phyloP scores from a whole-genome alignment of 2,329 filamentous ascomycete species.

The Neoscytalidium dimidiatum region DNA sequence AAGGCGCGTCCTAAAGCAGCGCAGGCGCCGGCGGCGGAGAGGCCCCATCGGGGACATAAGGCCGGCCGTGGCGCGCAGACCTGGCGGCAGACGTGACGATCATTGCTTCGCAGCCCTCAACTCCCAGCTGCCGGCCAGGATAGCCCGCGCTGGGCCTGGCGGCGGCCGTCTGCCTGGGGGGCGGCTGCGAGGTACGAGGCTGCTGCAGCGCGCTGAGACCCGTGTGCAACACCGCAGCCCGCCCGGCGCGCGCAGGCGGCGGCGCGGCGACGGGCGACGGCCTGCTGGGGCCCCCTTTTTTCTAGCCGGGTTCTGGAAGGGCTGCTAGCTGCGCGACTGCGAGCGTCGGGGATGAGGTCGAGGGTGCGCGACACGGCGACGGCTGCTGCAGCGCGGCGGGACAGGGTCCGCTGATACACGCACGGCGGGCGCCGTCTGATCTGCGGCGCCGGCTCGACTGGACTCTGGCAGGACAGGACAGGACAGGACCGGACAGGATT shows the following conservation, averaged over 20 bases:
- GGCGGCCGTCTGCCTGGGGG: background rate
- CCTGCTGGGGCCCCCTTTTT: conserved; percentile 32
- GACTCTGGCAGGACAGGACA: too few species aligned
- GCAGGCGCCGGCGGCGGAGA: background rate
- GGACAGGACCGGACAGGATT: too few species aligned
- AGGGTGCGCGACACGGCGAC: conserved; percentile 32
- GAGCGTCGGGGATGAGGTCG: conserved; percentile 25
- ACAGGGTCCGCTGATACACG: conserved; percentile 17
- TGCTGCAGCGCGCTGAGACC: conserved; percentile 23
- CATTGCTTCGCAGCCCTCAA: conserved; percentile 5
- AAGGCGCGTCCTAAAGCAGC: conserved; percentile 2
- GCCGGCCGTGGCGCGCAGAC: background rate
- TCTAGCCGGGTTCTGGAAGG: conserved; percentile 41
- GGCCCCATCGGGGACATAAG: background rate
- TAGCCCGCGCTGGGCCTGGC: background rate
- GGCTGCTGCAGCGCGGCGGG: conserved; percentile 20
- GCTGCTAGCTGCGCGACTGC: conserved; percentile 31
- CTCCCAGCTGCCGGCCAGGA: background rate
- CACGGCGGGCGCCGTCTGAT: conserved; percentile 15
- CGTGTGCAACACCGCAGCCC: conserved; percentile 18
- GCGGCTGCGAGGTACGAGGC: conserved; percentile 8
- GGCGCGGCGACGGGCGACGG: conserved; percentile 25
- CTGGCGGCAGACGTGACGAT: conserved; percentile 1
- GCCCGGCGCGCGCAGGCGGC: conserved; percentile 22
- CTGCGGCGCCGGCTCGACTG: conserved; percentile 16